Percentiles rank a stretch among this genome's conserved stretches.
These are phyloP conservation scores for Raphanus raphanistrum DNA, from an alignment of 345 rosid species.

Conservation along the genomic window DNA sequence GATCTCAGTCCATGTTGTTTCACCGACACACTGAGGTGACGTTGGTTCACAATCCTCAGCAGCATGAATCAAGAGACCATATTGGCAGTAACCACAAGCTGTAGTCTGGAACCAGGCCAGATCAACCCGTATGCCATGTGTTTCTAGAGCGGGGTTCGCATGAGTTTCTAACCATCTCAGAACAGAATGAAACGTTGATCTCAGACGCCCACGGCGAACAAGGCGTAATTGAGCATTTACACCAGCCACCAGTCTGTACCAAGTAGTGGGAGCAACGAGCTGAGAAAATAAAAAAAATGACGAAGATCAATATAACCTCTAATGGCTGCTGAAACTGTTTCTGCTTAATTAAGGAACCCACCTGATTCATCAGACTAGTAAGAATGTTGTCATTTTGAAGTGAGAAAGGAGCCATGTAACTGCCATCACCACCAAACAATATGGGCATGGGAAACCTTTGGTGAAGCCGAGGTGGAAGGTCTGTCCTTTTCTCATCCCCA, in stretches of 20 bases:
- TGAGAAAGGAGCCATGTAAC: constrained; percentile 94
- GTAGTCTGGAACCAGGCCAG: constrained; percentile 96
- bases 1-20: constrained; percentile 42
- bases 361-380: constrained; percentile 93
- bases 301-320: constrained; percentile 25
- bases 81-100: constrained; percentile 79
- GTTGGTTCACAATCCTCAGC: constrained; percentile 53
- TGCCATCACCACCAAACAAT: constrained; percentile 97
- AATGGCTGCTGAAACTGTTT: constrained; percentile 22
- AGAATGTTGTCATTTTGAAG: constrained; percentile 92
- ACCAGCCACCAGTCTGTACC: constrained; percentile 97
- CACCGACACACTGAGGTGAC: constrained; percentile 43
- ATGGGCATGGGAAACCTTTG: constrained; percentile 83
- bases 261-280: constrained; percentile 82
- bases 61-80: constrained; percentile 75
- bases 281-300: constrained; percentile 39
- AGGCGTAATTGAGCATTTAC: constrained; percentile 92
- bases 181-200: constrained; percentile 65
- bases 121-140: constrained; percentile 64
- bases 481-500: constrained; percentile 92
- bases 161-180: constrained; percentile 88
- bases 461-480: constrained; percentile 79
- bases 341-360: constrained; percentile 32
- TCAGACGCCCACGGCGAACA: constrained; percentile 79
- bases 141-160: constrained; percentile 80